Base-by-base conservation (phyloP, 805 yeast genomes). In the Kregervanrija fluxuum region DNA sequence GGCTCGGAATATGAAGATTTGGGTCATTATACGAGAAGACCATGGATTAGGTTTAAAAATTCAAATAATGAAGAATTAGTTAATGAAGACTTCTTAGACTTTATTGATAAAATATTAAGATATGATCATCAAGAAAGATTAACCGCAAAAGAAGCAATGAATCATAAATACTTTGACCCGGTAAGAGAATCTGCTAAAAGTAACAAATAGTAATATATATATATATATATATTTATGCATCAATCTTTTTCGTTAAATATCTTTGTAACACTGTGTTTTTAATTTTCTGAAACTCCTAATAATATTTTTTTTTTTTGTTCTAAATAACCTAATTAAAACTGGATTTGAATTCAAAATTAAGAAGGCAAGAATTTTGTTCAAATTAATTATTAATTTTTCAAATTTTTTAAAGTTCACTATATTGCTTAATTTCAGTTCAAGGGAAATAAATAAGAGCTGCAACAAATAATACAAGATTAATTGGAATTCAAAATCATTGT, bases 51-150 rank as follows among this genome's bases (percentile, higher is more conserved):
- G 41, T 89, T 89, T 57, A 73, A 87, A 48, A 86, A 75, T 60
- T 74, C 75, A 38, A 77, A 77, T 35, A 91, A 89, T 65, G 74
- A 72, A 59, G 79, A 79, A 56, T 68, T 88, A 51, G 79, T 80
- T 32, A 74, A 77, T 52, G 77, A 77, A 14, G 93, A 85, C 46
- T 82, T 85, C 38, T 67, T 91, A 42, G 95, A 89, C 61, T 78
- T 89, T 56, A 77, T 89, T 51, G 95, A 86, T 61, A 76, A 80
- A 54, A 68, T 90, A 49, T 70, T 89, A 54, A 75, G 85, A 48
- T 89, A 86, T 59, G 96, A 90, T 61, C 96, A 90, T 62, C 88
- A 85, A 60, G 84, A 83, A 60, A 75, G 96, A 61, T 73, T 87
- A 38, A 87, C 96, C 6, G 96, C 96, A 1, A 77, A 74, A 61